Percentiles rank a stretch among this genome's conserved stretches.
Evolutionary conservation across 352 stramenopile genomes (phyloP).

Genomic region (Globisporangium camurandrum): DNA sequence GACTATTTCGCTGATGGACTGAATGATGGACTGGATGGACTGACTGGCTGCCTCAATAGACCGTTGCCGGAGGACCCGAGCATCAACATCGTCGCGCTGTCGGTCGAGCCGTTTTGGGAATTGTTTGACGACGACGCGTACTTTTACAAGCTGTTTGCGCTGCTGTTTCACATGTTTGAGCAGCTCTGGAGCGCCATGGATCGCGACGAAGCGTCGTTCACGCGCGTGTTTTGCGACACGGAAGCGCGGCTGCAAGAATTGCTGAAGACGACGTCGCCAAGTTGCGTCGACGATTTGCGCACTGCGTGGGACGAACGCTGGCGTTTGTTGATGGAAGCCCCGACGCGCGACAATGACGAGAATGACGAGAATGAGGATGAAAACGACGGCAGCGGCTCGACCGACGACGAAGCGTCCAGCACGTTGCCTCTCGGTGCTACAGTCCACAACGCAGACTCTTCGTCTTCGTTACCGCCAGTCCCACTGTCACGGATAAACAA

Average conservation of each 20-base stretch:
- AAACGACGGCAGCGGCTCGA: constrained; percentile 25
- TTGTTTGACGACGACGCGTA: constrained; percentile 75
- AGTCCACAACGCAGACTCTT: background rate
- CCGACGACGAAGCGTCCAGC: constrained; percentile 16
- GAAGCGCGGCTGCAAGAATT: constrained; percentile 60
- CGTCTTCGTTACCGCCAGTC: constrained; percentile 26
- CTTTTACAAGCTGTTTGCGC: constrained; percentile 71
- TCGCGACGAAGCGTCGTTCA: constrained; percentile 68
- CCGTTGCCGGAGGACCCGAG: constrained; percentile 43
- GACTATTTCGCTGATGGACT: background rate
- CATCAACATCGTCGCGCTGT: constrained; percentile 74
- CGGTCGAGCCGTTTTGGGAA: constrained; percentile 76
- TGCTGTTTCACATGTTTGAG: constrained; percentile 74
- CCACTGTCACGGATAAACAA: constrained; percentile 35
- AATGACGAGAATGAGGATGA: constrained; percentile 24
- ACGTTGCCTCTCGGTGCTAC: constrained; percentile 8
- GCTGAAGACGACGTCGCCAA: constrained; percentile 46
- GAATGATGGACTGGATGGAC: background rate
- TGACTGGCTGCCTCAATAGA: constrained; percentile 14
- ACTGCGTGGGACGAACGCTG: constrained; percentile 57
- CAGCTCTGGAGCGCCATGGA: constrained; percentile 54
- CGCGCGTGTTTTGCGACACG: constrained; percentile 70
- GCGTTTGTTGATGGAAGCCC: constrained; percentile 17
- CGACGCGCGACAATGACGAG: constrained; percentile 17
- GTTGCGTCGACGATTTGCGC: constrained; percentile 53